A percentile compares a stretch with the other conserved stretches of the same genome.
Conservation (phyloP, 495 filamentous ascomycete species). For the Clavariopsis aquatica region DNA sequence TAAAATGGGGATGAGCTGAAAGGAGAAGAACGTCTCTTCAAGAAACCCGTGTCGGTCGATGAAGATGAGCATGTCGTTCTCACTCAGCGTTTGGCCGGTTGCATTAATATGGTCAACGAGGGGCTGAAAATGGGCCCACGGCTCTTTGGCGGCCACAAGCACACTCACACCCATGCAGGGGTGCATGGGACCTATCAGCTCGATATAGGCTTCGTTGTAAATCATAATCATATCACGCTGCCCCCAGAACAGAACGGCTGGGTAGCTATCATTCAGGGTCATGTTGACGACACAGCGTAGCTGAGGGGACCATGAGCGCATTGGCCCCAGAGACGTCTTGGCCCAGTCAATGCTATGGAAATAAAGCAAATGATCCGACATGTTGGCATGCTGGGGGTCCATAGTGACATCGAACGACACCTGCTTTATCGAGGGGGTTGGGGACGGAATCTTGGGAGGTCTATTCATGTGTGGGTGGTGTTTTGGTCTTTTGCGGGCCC, state of each 20-base stretch:
- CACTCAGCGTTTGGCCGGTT: conserved; percentile 13
- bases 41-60: conserved; percentile 19
- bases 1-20: conserved; percentile 28
- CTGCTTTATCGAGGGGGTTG: background rate
- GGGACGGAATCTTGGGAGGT: background rate
- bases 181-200: conserved; percentile 21
- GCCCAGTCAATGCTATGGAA: conserved; percentile 32
- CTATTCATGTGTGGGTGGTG: background rate
- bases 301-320: conserved; percentile 24
- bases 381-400: background rate
- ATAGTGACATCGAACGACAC: conserved; percentile 9
- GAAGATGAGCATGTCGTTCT: conserved; percentile 19
- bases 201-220: conserved; percentile 31
- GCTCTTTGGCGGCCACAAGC: conserved; percentile 1
- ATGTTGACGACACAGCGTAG: conserved; percentile 22
- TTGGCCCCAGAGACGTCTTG: conserved; percentile 26
- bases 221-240: conserved; percentile 18
- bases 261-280: conserved; percentile 18
- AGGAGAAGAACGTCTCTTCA: conserved; percentile 33
- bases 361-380: conserved; percentile 16
- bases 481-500: conserved; percentile 9
- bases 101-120: conserved; percentile 13
- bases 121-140: conserved; percentile 11
- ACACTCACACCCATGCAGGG: conserved; percentile 24
- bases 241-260: conserved; percentile 34